Evolutionary conservation across 345 rosid genomes (phyloP), one percentile per base, ranked within the genome.

Genomic region (Populus euphratica): DNA sequence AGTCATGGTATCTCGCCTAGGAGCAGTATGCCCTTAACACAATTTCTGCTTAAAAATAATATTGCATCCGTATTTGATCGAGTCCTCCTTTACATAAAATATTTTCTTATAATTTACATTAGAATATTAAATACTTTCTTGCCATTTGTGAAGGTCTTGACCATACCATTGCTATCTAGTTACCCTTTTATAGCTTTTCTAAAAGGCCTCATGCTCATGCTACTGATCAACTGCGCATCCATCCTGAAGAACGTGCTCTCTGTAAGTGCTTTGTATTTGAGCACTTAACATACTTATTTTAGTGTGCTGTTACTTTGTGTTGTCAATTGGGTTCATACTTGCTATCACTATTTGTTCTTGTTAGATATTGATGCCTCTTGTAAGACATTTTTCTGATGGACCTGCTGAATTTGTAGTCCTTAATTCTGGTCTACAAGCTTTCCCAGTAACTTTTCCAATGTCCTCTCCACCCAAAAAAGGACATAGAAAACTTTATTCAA

Each of bases 131-230:
- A 70, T 27, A 18, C 43, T 43, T 8, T 63, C 38, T 56, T 76
- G 47, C 2, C 47, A 16, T 75, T 75, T 52, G 44, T 76, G 81
- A 76, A 86, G 89, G 88, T 85, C 16, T 66, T 86, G 66, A 76
- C 80, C 69, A 69, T 86, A 16, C 80, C 85, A 59, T 61, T 88
- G 85, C 79, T 86, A 76, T 74, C 87, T 31, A 80, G 83, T 71
- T 88, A 85, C 78, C 86, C 91, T 5, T 79, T 80, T 61, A 69
- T 88, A 66, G 83, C 89, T n/a, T 39, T 43, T 80, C 84, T 86
- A 23, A 59, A 69, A 7, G 89, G 91, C 21, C 18, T 84, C 39
- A 36, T 68, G 70, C 86, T 81, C 72, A 75, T 78, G 2, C 65
- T 88, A 4, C 39, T 82, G 87, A 70, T 88, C 50, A 80, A 81